Evolutionary conservation across 2,329 filamentous ascomycete genomes (phyloP).

Genomic region (Colletotrichum zoysiae): DNA sequence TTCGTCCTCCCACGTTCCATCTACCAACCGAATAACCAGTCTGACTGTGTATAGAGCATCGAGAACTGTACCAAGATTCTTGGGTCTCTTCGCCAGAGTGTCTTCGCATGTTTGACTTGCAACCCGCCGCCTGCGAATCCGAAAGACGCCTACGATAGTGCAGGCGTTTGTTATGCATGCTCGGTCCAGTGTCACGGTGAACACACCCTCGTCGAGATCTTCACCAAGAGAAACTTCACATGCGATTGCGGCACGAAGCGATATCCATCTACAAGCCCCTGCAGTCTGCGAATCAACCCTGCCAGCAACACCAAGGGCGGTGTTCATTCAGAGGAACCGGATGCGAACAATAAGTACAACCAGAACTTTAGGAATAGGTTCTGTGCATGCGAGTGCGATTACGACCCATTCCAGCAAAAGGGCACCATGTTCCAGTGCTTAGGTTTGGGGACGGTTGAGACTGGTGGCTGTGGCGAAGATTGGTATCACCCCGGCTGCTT

Average conservation of each 20-base stretch:
- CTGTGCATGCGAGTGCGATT: slow-evolving; percentile 89
- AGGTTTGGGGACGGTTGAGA: slow-evolving; percentile 82
- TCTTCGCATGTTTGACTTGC: slow-evolving; percentile 95
- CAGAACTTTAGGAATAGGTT: slow-evolving; percentile 95
- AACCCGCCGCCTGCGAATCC: slow-evolving; percentile 79
- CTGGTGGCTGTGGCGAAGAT: slow-evolving; percentile 93
- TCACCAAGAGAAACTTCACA: slow-evolving; percentile 93
- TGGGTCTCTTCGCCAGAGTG: slow-evolving; percentile 85
- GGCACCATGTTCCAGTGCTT: slow-evolving; percentile 99
- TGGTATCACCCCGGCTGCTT: slow-evolving; percentile 98
- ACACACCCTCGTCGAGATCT: slow-evolving; percentile 94
- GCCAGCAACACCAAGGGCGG: slow-evolving; percentile 80
- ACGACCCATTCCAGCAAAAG: slow-evolving; percentile 89
- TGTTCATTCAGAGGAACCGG: slow-evolving; percentile 81
- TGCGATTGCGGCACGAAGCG: slow-evolving; percentile 96
- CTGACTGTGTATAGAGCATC: slow-evolving; percentile 75
- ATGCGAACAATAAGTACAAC: slow-evolving; percentile 87
- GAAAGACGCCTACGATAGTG: slow-evolving; percentile 75
- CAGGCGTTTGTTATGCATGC: slow-evolving; percentile 95
- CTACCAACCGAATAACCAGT: background rate
- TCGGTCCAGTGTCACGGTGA: slow-evolving; percentile 97
- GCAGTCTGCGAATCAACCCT: slow-evolving; percentile 79
- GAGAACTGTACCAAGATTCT: slow-evolving; percentile 93
- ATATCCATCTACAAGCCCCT: slow-evolving; percentile 77
- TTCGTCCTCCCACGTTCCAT: slow-evolving; percentile 59